Evolutionary conservation across 2,329 filamentous ascomycete genomes (phyloP).

Genomic region (Penicillium hordei): DNA sequence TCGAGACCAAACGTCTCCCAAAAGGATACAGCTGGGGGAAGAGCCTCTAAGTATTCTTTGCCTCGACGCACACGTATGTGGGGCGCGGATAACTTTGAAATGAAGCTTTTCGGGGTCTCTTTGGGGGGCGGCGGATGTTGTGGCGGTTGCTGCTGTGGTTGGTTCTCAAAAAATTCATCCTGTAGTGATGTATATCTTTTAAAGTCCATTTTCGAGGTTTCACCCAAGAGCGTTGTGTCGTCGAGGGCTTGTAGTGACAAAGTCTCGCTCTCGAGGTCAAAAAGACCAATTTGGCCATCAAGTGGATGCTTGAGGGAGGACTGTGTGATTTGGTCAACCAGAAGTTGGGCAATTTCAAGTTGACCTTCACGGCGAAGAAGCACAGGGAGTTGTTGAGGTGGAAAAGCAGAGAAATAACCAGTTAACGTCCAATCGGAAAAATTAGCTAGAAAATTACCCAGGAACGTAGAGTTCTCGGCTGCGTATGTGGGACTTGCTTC

Average conservation of each 20-base stretch:
- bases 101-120: slow-evolving; percentile 33
- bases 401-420: slow-evolving; percentile 40
- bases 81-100: slow-evolving; percentile 50
- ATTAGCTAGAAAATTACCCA: slow-evolving; percentile 41
- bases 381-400: slow-evolving; percentile 33
- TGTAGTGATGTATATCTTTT: slow-evolving; percentile 38
- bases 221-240: slow-evolving; percentile 29
- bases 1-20: slow-evolving; percentile 62
- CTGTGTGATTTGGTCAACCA: slow-evolving; percentile 47
- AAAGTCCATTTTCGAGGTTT: slow-evolving; percentile 37
- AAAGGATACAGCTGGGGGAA: slow-evolving; percentile 58
- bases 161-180: slow-evolving; percentile 24
- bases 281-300: slow-evolving; percentile 29
- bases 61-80: slow-evolving; percentile 56
- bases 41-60: slow-evolving; percentile 54
- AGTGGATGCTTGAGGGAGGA: slow-evolving; percentile 43
- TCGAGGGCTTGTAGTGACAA: slow-evolving; percentile 30
- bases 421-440: slow-evolving; percentile 43
- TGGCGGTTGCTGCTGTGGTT: slow-evolving; percentile 17
- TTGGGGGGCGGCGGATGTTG: slow-evolving; percentile 21
- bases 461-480: slow-evolving; percentile 36
- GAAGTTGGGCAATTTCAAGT: slow-evolving; percentile 41
- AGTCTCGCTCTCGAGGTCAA: slow-evolving; percentile 29
- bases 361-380: slow-evolving; percentile 38
- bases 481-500: slow-evolving; percentile 22